A percentile compares a stretch with the other conserved stretches of the same genome.
phyloP scores from a whole-genome alignment of 257 asterid genomes.

The Gentiana dahurica region DNA sequence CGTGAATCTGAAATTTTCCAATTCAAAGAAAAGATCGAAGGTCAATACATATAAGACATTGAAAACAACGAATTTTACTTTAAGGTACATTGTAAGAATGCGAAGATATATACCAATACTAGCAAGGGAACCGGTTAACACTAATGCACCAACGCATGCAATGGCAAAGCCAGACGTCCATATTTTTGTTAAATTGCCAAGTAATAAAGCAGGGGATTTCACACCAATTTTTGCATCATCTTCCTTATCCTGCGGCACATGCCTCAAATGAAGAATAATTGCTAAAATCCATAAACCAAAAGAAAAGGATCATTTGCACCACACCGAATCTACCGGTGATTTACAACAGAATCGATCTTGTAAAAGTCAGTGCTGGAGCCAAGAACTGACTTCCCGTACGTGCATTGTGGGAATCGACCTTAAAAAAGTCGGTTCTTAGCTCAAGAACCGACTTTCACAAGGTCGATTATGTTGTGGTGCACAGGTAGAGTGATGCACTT shows the following conservation, averaged over 20 bases:
- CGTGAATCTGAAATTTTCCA: conserved; percentile 1
- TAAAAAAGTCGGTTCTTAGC: too few relatives aligned
- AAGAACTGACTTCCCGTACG: too few relatives aligned
- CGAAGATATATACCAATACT: conserved; percentile 37
- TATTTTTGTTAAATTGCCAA: conserved; percentile 71
- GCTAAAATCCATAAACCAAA: not conserved
- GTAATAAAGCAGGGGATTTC: conserved; percentile 83
- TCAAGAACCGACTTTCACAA: too few relatives aligned
- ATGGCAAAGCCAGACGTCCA: conserved; percentile 72
- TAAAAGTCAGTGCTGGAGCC: too few relatives aligned
- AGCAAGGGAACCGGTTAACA: conserved; percentile 62
- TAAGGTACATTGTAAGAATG: not conserved
- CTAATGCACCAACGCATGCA: conserved; percentile 72
- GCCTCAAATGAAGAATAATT: not conserved
- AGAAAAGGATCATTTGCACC: not conserved
- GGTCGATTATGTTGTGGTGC: too few relatives aligned
- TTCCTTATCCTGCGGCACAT: conserved; percentile 56
- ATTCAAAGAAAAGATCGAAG: not conserved
- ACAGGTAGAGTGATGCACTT: too few relatives aligned
- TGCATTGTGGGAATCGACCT: too few relatives aligned
- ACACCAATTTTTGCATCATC: conserved; percentile 78
- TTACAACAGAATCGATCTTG: too few relatives aligned
- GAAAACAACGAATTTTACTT: not conserved
- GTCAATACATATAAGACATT: not conserved
- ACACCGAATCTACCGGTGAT: too few relatives aligned